Conservation (phyloP, 225 moss, liverwort and hornwort species). For the Marchantia polymorpha region DNA sequence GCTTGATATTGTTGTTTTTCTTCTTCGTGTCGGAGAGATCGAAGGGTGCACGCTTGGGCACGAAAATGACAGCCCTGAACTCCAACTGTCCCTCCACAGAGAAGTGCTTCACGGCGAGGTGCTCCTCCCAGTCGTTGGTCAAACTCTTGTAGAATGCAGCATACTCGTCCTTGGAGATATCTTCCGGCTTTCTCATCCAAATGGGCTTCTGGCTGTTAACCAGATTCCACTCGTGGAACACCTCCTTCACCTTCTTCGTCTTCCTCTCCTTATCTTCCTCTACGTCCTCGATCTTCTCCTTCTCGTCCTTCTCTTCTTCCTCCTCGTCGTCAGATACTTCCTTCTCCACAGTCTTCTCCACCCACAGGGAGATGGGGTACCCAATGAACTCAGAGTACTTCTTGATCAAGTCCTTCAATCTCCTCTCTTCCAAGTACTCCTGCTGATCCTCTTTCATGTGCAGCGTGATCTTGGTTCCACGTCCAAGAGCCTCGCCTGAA, state of each 20-base stretch:
- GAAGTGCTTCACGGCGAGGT: constrained; percentile 53
- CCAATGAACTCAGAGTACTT: constrained; percentile 62
- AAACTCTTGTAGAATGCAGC: constrained; percentile 71
- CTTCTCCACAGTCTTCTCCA: constrained; percentile 49
- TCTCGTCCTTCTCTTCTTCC: constrained; percentile 39
- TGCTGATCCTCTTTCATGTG: constrained; percentile 55
- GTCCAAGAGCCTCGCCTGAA: constrained; percentile 47
- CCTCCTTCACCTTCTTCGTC: constrained; percentile 53
- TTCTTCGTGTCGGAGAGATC: constrained; percentile 46
- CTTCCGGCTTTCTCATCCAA: constrained; percentile 56
- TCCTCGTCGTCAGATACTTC: constrained; percentile 60
- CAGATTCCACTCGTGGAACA: constrained; percentile 46
- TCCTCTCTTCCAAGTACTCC: constrained; percentile 54
- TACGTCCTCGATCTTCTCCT: constrained; percentile 45
- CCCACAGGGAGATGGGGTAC: constrained; percentile 55
- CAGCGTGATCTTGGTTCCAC: constrained; percentile 59
- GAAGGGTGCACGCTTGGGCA: constrained; percentile 47
- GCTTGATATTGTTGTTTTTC: constrained; percentile 55
- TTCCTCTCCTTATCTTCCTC: constrained; percentile 46
- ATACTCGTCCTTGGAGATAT: constrained; percentile 64
- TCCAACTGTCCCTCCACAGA: constrained; percentile 57
- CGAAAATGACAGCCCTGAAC: constrained; percentile 49
- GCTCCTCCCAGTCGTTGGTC: constrained; percentile 67
- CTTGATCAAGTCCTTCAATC: constrained; percentile 51
- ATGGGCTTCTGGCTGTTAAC: constrained; percentile 62